Base-by-base conservation (phyloP, 805 yeast genomes). In the Sugiyamaella qingdaonensis region DNA sequence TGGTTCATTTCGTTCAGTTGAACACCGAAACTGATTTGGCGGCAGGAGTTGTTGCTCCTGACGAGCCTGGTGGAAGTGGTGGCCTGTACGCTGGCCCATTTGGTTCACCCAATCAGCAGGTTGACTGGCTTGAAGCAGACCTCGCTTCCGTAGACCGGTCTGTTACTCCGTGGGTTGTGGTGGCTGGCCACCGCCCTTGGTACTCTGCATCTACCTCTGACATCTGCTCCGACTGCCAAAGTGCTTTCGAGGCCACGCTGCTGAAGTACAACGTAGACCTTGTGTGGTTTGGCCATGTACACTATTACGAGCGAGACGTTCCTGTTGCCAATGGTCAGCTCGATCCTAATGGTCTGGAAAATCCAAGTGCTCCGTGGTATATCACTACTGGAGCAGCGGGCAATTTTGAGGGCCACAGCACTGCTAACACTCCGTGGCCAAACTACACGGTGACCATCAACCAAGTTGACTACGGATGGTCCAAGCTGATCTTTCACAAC, bases 11-110 rank as follows among this genome's bases (percentile, higher is more conserved):
- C 43, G 58, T 66, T 8, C 57, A 56, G 32, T 42, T 66, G 41
- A 57, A 65, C 52, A 61, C 67, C 19, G 69, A 66, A 52, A 66
- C 69, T 2, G 69, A 66, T 48, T 55, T 63, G 18, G 64, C 57
- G 14, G 51, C 43, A 9, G 51, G 51, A 31, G 33, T 31, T 2
- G 33, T 29, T 21, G 51, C 51, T 18, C 61, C 56, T n/a, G 52
- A 54, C 31, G 62, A 57, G 21, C 51, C 51, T 2, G 54, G 51
- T 4, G 51, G 27, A 48, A 64, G 61, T 13, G 63, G 61, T 9
- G 57, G 55, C 45, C 41, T 36, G 7, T 56, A 63, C 5, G 19
- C 61, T 24, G 66, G 66, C 13, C 64, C 64, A 18, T 61, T 61
- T 49, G 59, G 61, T 3, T 14, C 14, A 8, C 14, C 52, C 11